Conservation (phyloP, 805 yeast species). For the Schwanniomyces occidentalis region DNA sequence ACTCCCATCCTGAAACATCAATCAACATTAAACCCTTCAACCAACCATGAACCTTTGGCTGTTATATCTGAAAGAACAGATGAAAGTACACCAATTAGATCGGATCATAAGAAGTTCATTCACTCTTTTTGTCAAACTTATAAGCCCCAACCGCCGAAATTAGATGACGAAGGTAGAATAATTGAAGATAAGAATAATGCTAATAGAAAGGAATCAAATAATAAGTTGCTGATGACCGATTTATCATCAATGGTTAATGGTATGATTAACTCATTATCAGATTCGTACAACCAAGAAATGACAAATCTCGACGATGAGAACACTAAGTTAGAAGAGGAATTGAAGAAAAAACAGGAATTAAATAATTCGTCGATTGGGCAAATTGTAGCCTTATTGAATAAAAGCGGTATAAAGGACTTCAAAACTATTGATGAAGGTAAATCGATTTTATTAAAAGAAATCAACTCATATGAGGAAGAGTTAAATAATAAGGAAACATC, state of each 20-base stretch:
- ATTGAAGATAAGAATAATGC: conserved; percentile 14
- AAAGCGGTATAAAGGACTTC: conserved; percentile 30
- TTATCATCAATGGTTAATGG: conserved; percentile 34
- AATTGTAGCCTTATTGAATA: conserved; percentile 26
- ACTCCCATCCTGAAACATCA: conserved; percentile 27
- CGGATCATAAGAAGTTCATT: conserved; percentile 6
- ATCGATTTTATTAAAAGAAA: conserved; percentile 17
- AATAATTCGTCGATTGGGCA: conserved; percentile 29
- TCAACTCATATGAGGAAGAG: conserved; percentile 13
- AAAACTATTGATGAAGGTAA: conserved; percentile 28
- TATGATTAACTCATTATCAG: conserved; percentile 51
- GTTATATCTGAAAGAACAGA: conserved; percentile 32
- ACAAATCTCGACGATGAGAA: conserved; percentile 33
- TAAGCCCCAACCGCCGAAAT: conserved; percentile 34
- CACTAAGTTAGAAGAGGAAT: conserved; percentile 31
- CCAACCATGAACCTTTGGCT: conserved; percentile 27
- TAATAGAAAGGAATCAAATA: conserved; percentile 18
- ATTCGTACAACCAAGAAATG: conserved; percentile 55
- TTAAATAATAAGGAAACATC: conserved; percentile 19
- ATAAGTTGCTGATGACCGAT: conserved; percentile 31
- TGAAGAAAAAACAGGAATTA: conserved; percentile 52
- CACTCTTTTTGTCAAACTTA: conserved; percentile 13
- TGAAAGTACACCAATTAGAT: conserved; percentile 26
- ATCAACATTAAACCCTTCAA: conserved; percentile 9
- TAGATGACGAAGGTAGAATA: conserved; percentile 32